A percentile compares a stretch with the other conserved stretches of the same genome.
phyloP scores from a whole-genome alignment of 345 rosid genomes.

The Populus tremula region DNA sequence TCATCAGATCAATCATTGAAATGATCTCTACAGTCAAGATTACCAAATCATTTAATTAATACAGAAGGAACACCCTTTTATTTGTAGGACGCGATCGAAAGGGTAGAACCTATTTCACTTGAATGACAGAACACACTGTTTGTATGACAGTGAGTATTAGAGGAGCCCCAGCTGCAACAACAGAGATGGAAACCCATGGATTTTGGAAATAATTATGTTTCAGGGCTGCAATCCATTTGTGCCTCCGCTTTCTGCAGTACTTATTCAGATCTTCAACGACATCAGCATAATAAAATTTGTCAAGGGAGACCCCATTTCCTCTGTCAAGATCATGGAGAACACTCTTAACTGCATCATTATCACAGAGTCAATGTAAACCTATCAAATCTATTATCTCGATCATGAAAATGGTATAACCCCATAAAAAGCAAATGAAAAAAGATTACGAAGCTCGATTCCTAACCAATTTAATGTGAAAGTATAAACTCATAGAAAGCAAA shows the following conservation, averaged over 20 bases:
- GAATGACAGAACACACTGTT: conserved; percentile 10
- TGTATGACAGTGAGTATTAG: conserved; percentile 16
- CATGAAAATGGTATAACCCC: too few species aligned
- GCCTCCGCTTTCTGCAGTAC: neutral
- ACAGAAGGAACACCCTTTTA: too few species aligned
- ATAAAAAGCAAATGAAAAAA: too few species aligned
- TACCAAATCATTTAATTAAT: too few species aligned
- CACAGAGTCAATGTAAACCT: neutral
- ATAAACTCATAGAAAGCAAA: too few species aligned
- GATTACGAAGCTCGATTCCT: too few species aligned
- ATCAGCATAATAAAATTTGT: neutral
- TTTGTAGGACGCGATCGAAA: neutral
- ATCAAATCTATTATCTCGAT: too few species aligned
- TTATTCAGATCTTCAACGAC: neutral
- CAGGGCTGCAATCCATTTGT: conserved; percentile 22
- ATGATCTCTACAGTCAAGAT: too few species aligned
- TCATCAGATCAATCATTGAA: too few species aligned
- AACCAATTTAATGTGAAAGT: too few species aligned
- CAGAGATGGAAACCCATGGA: conserved; percentile 21
- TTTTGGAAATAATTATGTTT: conserved; percentile 5
- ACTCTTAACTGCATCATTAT: neutral
- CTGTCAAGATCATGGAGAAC: neutral
- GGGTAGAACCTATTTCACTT: neutral
- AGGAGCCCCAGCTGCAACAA: conserved; percentile 7
- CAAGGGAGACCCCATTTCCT: neutral